Conservation (phyloP, 169 alveolate genomes). For the Plasmodium vinckei region DNA sequence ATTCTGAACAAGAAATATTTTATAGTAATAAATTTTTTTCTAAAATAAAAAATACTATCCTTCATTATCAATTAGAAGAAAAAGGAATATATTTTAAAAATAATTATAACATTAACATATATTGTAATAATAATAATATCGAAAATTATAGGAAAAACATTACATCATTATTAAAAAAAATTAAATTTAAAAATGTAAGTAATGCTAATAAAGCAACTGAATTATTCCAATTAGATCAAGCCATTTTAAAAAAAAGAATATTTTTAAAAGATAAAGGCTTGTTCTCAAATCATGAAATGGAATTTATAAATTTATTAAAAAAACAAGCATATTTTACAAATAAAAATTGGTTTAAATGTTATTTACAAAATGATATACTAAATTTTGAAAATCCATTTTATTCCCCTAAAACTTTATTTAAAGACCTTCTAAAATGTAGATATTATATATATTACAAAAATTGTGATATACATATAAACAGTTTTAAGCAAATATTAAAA, state of each 20-base stretch:
- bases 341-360: slow-evolving; percentile 56
- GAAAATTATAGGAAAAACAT: slow-evolving; percentile 17
- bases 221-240: slow-evolving; percentile 38
- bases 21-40: slow-evolving; percentile 6
- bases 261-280: slow-evolving; percentile 28
- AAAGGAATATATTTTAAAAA: background rate
- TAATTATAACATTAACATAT: background rate
- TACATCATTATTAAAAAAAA: slow-evolving; percentile 15
- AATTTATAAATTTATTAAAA: slow-evolving; percentile 45
- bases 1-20: background rate
- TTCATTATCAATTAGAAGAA: background rate
- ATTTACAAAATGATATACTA: slow-evolving; percentile 17
- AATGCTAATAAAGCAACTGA: background rate
- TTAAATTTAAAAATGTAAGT: slow-evolving; percentile 2
- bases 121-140: background rate
- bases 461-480: slow-evolving; percentile 35
- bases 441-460: slow-evolving; percentile 48
- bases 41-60: slow-evolving; percentile 1
- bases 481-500: slow-evolving; percentile 62
- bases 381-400: slow-evolving; percentile 51
- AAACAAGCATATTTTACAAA: slow-evolving; percentile 51
- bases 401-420: slow-evolving; percentile 25
- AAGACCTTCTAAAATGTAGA: slow-evolving; percentile 31
- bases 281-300: slow-evolving; percentile 15
- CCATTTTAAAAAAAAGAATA: slow-evolving; percentile 23